Conservation (phyloP, 2,329 filamentous ascomycete species). For the Elsinoe necatrix region DNA sequence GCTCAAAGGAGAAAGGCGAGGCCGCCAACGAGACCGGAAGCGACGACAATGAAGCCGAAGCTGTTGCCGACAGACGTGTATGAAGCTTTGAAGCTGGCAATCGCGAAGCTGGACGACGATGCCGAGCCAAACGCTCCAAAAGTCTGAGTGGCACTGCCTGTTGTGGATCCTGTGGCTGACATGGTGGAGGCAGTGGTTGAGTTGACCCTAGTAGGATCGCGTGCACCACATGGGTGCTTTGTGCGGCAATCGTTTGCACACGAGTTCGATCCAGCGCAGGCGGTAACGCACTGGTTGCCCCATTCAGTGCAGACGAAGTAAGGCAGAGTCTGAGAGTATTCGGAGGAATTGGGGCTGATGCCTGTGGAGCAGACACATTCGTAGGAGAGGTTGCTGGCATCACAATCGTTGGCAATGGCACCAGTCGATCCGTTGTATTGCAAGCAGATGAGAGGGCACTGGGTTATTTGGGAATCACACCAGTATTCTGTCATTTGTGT, state of each 20-base stretch:
- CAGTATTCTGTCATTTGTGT: constrained; percentile 34
- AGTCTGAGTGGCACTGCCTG: constrained; percentile 21
- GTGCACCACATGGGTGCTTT: constrained; percentile 65
- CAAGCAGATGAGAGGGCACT: constrained; percentile 65
- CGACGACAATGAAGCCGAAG: constrained; percentile 48
- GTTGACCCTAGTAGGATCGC: constrained; percentile 54
- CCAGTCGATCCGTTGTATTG: constrained; percentile 44
- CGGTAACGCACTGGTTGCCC: constrained; percentile 54
- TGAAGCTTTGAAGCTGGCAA: constrained; percentile 27
- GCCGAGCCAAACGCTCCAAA: constrained; percentile 28
- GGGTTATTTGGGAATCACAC: constrained; percentile 55
- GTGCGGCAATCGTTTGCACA: constrained; percentile 55
- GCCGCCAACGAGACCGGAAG: constrained; percentile 49
- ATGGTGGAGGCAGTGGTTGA: constrained; percentile 42
- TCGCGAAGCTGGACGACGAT: constrained; percentile 18
- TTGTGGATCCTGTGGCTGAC: constrained; percentile 35
- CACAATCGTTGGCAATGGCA: constrained; percentile 53
- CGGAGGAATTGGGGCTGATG: constrained; percentile 59
- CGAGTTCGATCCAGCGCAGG: constrained; percentile 48
- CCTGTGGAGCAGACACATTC: constrained; percentile 63
- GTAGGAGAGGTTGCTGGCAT: constrained; percentile 59
- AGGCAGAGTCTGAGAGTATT: constrained; percentile 71
- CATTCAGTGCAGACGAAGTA: constrained; percentile 68
- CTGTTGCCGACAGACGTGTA: constrained; percentile 47
- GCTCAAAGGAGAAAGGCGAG: constrained; percentile 40